Conservation (phyloP, 2,329 filamentous ascomycete species). For the Aureobasidium sp. region DNA sequence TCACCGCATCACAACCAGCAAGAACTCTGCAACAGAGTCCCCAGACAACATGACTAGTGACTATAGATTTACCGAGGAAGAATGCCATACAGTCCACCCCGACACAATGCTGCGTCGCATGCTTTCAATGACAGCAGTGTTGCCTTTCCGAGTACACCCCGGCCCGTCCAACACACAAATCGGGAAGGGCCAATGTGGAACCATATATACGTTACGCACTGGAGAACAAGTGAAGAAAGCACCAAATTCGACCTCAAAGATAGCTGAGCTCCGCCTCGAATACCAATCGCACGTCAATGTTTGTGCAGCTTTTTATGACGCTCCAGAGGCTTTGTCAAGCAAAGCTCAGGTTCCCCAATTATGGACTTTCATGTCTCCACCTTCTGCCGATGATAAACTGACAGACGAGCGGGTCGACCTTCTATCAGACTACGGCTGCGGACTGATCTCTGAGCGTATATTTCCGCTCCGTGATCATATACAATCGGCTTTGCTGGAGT, state of each 20-base stretch:
- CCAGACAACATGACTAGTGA: not conserved
- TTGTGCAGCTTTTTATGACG: not conserved
- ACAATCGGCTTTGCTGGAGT: not conserved
- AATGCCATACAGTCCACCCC: not conserved
- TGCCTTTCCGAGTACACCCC: not conserved
- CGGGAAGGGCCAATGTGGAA: slow-evolving; percentile 1
- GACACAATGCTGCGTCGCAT: not conserved
- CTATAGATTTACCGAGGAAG: not conserved
- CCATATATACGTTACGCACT: not conserved
- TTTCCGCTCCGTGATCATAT: not conserved
- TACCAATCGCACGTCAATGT: not conserved
- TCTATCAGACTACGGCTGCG: not conserved
- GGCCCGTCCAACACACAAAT: not conserved
- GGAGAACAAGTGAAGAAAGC: not conserved
- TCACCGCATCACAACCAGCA: not conserved
- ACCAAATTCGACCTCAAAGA: not conserved
- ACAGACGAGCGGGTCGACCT: not conserved
- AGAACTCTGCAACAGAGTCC: not conserved
- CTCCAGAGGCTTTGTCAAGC: not conserved
- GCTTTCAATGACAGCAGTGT: not conserved
- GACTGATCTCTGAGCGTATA: not conserved
- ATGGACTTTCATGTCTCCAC: not conserved
- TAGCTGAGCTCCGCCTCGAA: not conserved
- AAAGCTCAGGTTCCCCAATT: not conserved
- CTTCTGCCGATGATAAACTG: not conserved